Base-by-base conservation (phyloP, 768 basidiomycete genomes). In the Jaapia argillacea region DNA sequence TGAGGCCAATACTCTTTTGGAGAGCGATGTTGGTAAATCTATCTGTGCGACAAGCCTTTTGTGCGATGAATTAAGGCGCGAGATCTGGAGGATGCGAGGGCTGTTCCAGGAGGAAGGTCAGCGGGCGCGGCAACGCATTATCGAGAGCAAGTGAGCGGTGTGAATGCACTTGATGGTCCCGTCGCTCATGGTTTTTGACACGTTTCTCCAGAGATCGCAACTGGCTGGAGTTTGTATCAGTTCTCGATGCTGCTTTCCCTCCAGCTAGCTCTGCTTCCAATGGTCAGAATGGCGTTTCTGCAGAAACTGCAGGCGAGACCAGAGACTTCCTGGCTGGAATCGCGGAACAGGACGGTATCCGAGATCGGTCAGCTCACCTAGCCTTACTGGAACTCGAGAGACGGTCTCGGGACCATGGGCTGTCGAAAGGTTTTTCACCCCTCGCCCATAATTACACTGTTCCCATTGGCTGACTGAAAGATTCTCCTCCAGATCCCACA, bases 141-240 rank as follows among this genome's bases (percentile, higher is more conserved):
- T 59, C 33, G 75, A 83, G 43, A 70, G 72, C 52, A 73, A 72
- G 83, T 84, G 39, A 48, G 75, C 58, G 24, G 4, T 24, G 36
- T 25, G 28, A 5, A 41, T n/a, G 42, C 5, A n/a, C 36, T 27
- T 6, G 37, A 12, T 12, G 37, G 28, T 33, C 28, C 16, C 28
- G 28, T 33, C 10, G 28, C 28, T 33, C 10, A 33, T 33, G 28
- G 28, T n/a, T n/a, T n/a, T n/a, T n/a, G 10, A 22, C 37, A 13
- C 10, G 21, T 21, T 10, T 12, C 37, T 54, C n/a, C 43, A 75
- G 87, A 27, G 84, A 90, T 53, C 81, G 85, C 27, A 90, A 90
- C 53, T 91, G 89, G 88, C 67, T 86, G 4, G 86, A 88, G 53
- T 88, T 90, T 56, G 58, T 86, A 35, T 73, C 85, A 4, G 61